Percentiles rank a stretch among this genome's conserved stretches.
These are phyloP conservation scores for Chlorella sp. DNA, from an alignment of 139 green algal genomes.

Conservation along the genomic window DNA sequence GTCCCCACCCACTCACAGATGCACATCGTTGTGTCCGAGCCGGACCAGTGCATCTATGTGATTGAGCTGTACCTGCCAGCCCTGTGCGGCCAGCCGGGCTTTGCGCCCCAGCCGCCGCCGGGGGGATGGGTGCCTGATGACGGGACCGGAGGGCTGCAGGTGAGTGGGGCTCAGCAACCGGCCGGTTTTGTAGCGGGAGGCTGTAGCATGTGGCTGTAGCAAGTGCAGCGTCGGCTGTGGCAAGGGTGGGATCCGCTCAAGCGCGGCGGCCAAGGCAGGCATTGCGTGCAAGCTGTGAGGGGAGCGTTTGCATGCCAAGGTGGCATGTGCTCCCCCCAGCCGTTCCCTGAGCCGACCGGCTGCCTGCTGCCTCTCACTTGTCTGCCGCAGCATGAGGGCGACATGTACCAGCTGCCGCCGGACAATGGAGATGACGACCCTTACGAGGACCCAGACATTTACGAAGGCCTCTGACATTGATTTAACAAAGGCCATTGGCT, in stretches of 20 bases:
- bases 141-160: neutral
- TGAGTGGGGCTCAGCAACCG: neutral
- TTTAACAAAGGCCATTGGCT: too few relatives aligned
- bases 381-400: too few relatives aligned
- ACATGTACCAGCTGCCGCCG: neutral
- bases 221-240: too few relatives aligned
- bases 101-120: neutral
- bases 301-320: too few relatives aligned
- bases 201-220: neutral
- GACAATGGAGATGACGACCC: neutral
- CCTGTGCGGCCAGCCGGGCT: constrained; percentile 6
- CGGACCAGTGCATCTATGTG: constrained; percentile 4
- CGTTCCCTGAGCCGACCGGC: too few relatives aligned
- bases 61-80: constrained; percentile 14
- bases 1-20: too few relatives aligned
- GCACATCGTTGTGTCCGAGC: constrained; percentile 15
- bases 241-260: too few relatives aligned
- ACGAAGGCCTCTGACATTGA: too few relatives aligned
- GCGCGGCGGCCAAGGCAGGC: too few relatives aligned
- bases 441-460: neutral
- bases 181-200: neutral
- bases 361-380: too few relatives aligned
- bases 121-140: neutral
- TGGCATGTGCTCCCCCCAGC: too few relatives aligned
- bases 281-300: too few relatives aligned